A percentile compares a stretch with the other conserved stretches of the same genome.
Conservation (phyloP, 2,329 filamentous ascomycete genomes). For the Diaporthe amygdali region DNA sequence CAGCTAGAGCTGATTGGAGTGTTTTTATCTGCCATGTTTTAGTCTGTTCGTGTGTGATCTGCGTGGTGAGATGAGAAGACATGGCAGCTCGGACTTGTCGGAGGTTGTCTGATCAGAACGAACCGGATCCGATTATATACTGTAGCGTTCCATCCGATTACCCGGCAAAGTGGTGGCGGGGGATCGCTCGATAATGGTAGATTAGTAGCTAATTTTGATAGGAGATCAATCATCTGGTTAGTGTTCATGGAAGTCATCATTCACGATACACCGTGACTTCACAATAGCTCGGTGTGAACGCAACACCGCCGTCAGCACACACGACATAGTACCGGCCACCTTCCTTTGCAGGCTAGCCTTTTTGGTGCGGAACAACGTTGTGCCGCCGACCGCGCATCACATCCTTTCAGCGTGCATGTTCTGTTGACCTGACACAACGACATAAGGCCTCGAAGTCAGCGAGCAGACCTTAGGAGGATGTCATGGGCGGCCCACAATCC, state of each 20-base stretch:
- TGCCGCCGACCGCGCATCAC: no score
- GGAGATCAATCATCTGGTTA: no score
- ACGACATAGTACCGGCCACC: background rate
- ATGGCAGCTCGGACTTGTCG: background rate
- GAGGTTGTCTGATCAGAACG: background rate
- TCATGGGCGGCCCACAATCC: no score
- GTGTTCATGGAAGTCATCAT: no score
- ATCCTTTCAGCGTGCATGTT: no score
- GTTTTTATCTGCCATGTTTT: background rate
- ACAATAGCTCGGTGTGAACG: background rate
- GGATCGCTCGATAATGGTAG: background rate
- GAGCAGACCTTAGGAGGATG: no score
- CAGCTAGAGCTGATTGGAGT: conserved; percentile 26
- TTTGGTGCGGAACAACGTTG: background rate
- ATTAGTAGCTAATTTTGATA: no score
- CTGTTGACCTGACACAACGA: no score
- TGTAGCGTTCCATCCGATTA: background rate
- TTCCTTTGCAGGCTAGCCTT: background rate
- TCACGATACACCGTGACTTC: background rate
- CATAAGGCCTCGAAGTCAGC: no score
- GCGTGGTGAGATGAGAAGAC: background rate
- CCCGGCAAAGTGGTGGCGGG: background rate
- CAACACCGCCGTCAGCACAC: background rate
- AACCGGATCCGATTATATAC: background rate
- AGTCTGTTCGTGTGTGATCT: background rate